These are phyloP conservation scores for Phaeosphaeria sp. DNA, from an alignment of 2,329 filamentous ascomycete genomes.

Conservation along the genomic window DNA sequence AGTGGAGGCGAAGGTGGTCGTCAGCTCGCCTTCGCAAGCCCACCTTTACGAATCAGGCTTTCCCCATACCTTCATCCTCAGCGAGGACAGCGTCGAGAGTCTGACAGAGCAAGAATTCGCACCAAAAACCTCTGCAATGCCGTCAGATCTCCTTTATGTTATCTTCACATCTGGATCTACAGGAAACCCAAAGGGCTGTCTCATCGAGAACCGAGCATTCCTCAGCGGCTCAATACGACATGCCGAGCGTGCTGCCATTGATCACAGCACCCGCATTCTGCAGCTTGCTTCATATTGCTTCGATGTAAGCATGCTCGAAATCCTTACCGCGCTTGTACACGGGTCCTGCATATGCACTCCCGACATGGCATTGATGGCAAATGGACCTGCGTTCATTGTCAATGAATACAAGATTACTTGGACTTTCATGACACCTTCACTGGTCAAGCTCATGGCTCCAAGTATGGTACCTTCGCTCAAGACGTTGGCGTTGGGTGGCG, in stretches of 20 bases:
- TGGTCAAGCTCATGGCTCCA: slow-evolving; percentile 56
- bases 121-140: background rate
- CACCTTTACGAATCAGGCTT: background rate
- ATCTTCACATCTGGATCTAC: slow-evolving; percentile 59
- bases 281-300: slow-evolving; percentile 53
- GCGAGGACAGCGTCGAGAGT: slow-evolving; percentile 49
- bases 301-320: slow-evolving; percentile 59
- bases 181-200: slow-evolving; percentile 61
- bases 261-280: slow-evolving; percentile 61
- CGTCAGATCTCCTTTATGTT: slow-evolving; percentile 50
- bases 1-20: slow-evolving; percentile 17
- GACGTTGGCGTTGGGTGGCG: slow-evolving; percentile 51
- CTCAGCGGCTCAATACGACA: slow-evolving; percentile 1
- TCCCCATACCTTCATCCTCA: slow-evolving; percentile 36
- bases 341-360: slow-evolving; percentile 62
- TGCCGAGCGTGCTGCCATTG: slow-evolving; percentile 1
- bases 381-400: slow-evolving; percentile 60
- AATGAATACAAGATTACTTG: slow-evolving; percentile 48
- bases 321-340: slow-evolving; percentile 55
- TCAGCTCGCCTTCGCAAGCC: slow-evolving; percentile 32
- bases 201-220: slow-evolving; percentile 66
- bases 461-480: slow-evolving; percentile 50
- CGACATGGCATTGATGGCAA: slow-evolving; percentile 56
- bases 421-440: slow-evolving; percentile 61
- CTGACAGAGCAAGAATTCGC: slow-evolving; percentile 33